A percentile compares a stretch with the other conserved stretches of the same genome.
Conservation (phyloP, 2,329 filamentous ascomycete genomes). For the Apiospora marii region DNA sequence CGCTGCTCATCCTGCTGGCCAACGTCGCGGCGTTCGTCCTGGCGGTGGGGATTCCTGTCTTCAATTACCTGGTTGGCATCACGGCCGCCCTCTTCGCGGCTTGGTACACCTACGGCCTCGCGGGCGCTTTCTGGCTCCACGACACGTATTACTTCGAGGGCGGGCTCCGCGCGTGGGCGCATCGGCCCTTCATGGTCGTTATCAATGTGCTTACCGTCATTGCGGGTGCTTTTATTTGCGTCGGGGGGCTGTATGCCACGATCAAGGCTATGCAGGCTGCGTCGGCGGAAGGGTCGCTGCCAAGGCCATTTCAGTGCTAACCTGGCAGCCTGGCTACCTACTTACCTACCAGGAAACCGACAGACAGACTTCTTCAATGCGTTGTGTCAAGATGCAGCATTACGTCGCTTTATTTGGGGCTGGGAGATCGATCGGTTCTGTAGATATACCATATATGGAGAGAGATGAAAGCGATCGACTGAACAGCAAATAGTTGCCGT, state of each 20-base stretch:
- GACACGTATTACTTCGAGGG: constrained; percentile 53
- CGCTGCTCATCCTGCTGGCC: constrained; percentile 52
- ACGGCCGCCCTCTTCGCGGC: constrained; percentile 58
- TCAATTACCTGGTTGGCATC: constrained; percentile 61
- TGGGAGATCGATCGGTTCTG: background rate
- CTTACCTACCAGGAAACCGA: background rate
- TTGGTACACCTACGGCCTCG: constrained; percentile 63
- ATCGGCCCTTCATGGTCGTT: constrained; percentile 47
- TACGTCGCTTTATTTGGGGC: background rate
- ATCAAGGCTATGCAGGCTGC: constrained; percentile 44
- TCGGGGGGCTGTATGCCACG: constrained; percentile 58
- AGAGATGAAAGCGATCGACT: background rate
- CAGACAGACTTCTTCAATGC: background rate
- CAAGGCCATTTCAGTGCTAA: constrained; percentile 39
- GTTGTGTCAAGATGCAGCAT: background rate
- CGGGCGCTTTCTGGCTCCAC: constrained; percentile 60
- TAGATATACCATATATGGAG: background rate
- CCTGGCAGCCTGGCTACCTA: background rate
- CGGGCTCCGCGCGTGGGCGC: constrained; percentile 47
- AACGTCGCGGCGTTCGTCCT: constrained; percentile 53
- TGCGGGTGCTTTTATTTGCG: constrained; percentile 56
- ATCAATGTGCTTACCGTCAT: constrained; percentile 52
- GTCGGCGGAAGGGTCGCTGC: constrained; percentile 36
- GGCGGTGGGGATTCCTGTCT: constrained; percentile 59
- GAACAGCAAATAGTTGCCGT: background rate